Base-by-base conservation (phyloP, 306 rosid species). In the Vigna mungo region DNA sequence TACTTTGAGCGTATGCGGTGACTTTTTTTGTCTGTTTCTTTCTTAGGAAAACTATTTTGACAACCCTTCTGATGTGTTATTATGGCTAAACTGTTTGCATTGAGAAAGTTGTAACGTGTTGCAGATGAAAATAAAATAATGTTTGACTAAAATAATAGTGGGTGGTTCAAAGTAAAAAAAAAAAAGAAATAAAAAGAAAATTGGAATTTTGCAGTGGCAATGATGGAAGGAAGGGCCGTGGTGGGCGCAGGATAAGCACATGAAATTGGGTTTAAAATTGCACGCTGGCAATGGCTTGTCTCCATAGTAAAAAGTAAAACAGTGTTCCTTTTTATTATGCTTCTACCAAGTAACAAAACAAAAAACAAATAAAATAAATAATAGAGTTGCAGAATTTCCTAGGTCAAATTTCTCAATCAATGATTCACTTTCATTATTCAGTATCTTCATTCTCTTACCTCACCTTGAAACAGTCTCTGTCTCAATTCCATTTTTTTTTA, bases 221-320 rank as follows among this genome's bases (percentile, higher is more conserved):
- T 88, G 88, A 90, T 90, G 89, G 87, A 37, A 78, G 84, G 78
- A 74, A 78, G 85, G 88, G 80, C 78, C 63, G 82, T 47, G 75
- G 97, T 89, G 90, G 90, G 93, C 89, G 85, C 93, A 80, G 86
- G 89, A 86, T 77, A 87, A 87, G 96, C 96, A 90, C 93, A 95
- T 90, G 95, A 88, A 82, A 79, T 83, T 76, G 74, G 87, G 88
- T 87, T 87, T 84, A 66, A 89, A 82, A 51, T 61, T 82, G 90
- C 91, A 89, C 94, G 88, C 90, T 89, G 96, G 88, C 89, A 79
- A 70, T 32, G 62, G 17, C 62, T 30, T 70, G 62, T 72, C 78
- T 81, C 78, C 76, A 56, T 60, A 39, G 75, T 13, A 20, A 54
- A 6, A 72, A 53, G 48, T 17, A 64, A 30, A 41, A 53, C 20